A percentile compares a stretch with the other conserved stretches of the same genome.
Evolutionary conservation across 106 monocot genomes (phyloP).

Genomic region (Acorus calamus): DNA sequence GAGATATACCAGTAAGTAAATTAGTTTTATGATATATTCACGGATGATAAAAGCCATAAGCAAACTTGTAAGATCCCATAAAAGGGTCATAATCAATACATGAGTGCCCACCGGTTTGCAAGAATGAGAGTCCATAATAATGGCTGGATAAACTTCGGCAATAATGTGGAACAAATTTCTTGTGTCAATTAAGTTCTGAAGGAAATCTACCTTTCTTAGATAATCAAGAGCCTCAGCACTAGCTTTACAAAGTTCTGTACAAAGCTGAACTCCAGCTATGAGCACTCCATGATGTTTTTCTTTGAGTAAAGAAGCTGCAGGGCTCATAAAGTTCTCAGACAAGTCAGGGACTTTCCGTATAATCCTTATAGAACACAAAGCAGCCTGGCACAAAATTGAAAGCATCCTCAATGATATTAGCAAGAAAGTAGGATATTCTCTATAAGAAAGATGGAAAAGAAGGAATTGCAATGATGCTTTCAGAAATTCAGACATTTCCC

Average conservation of each 20-base stretch:
- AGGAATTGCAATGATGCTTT: neutral
- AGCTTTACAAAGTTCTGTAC: conserved; percentile 83
- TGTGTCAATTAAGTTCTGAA: neutral
- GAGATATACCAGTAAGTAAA: no score
- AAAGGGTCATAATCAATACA: no score
- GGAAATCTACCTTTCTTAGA: conserved; percentile 67
- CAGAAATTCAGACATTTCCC: no score
- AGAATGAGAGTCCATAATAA: no score
- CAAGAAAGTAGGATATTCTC: conserved; percentile 8
- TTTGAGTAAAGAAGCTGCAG: conserved; percentile 71
- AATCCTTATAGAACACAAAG: conserved; percentile 94
- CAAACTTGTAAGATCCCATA: no score
- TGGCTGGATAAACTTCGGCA: no score
- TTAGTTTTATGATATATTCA: no score
- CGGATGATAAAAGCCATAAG: no score
- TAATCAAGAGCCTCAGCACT: conserved; percentile 62
- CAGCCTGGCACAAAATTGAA: conserved; percentile 57
- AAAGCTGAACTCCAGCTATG: conserved; percentile 84
- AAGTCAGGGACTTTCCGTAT: conserved; percentile 94
- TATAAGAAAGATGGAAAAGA: conserved; percentile 4
- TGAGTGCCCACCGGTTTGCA: no score
- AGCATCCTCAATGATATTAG: neutral
- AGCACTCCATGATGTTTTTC: conserved; percentile 99
- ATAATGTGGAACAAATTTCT: no score
- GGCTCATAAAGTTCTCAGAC: conserved; percentile 85